These are phyloP conservation scores for Metschnikowia noctiluminum DNA, from an alignment of 805 yeast genomes.

Conservation along the genomic window DNA sequence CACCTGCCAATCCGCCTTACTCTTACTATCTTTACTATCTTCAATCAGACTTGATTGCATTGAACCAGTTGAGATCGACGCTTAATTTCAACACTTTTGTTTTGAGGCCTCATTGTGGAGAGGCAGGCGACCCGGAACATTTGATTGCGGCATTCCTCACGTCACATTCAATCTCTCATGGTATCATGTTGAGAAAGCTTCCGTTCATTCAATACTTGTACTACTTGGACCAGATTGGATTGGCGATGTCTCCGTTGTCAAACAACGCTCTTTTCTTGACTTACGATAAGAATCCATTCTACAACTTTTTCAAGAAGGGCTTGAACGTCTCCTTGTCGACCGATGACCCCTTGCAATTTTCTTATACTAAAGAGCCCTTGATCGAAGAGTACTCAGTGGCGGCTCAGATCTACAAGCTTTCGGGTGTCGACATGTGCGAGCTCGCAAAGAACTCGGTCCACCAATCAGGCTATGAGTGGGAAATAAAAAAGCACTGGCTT, in stretches of 20 bases:
- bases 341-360: constrained; percentile 96
- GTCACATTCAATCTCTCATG: constrained; percentile 93
- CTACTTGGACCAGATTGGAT: constrained; percentile 91
- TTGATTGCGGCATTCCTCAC: constrained; percentile 83
- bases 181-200: constrained; percentile 85
- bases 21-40: constrained; percentile 90
- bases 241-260: constrained; percentile 98
- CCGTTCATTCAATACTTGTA: constrained; percentile 93
- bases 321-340: constrained; percentile 91
- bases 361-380: constrained; percentile 94
- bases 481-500: constrained; percentile 87
- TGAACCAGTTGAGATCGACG: constrained; percentile 76
- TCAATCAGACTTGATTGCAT: constrained; percentile 79
- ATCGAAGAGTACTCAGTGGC: constrained; percentile 98
- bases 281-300: constrained; percentile 96
- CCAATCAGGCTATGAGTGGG: constrained; percentile 92
- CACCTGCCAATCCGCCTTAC: constrained; percentile 88
- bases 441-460: constrained; percentile 87
- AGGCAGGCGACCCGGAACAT: constrained; percentile 99
- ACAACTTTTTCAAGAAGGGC: constrained; percentile 86
- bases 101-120: constrained; percentile 98
- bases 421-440: constrained; percentile 96
- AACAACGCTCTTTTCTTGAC: constrained; percentile 94
- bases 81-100: constrained; percentile 85
- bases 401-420: constrained; percentile 92